phyloP scores from a whole-genome alignment of 2,329 filamentous ascomycete genomes.

The Pleurostoma richardsiae region DNA sequence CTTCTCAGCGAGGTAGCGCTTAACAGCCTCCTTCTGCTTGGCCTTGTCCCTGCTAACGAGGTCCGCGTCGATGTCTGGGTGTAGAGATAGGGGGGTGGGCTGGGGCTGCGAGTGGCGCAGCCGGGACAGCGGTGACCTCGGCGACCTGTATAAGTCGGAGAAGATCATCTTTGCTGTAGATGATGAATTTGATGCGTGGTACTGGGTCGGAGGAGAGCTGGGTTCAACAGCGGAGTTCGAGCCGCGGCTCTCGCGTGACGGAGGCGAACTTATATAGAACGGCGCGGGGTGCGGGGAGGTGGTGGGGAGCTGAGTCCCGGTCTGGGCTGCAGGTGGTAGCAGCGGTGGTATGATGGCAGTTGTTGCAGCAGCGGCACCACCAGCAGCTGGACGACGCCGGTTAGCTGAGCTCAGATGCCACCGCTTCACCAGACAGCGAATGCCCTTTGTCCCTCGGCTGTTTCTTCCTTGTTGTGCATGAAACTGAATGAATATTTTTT shows the following conservation, averaged over 20 bases:
- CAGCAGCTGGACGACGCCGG: no score
- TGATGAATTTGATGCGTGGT: conserved; percentile 10
- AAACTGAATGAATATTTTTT: no score
- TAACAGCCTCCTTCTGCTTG: conserved; percentile 60
- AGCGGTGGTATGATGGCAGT: neutral
- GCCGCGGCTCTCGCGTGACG: conserved; percentile 11
- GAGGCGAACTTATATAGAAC: conserved; percentile 14
- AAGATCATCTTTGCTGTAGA: conserved; percentile 43
- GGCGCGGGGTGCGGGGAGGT: conserved; percentile 1
- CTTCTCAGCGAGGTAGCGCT: conserved; percentile 46
- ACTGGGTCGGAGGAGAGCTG: conserved; percentile 9
- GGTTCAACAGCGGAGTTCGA: conserved; percentile 9
- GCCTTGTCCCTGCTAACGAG: conserved; percentile 56
- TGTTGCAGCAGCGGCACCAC: no score
- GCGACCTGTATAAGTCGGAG: conserved; percentile 53
- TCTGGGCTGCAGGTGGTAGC: neutral
- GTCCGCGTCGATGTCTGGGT: conserved; percentile 51
- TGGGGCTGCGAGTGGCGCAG: conserved; percentile 34
- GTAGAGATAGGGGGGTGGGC: conserved; percentile 18
- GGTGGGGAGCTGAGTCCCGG: neutral
- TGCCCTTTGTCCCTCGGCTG: no score
- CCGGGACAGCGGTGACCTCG: conserved; percentile 47
- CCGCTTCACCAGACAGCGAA: no score
- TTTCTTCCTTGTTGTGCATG: no score
- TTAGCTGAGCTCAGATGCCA: no score